These are phyloP conservation scores for Entamoeba histolytica DNA, from an alignment of 208 protist species.

Conservation along the genomic window DNA sequence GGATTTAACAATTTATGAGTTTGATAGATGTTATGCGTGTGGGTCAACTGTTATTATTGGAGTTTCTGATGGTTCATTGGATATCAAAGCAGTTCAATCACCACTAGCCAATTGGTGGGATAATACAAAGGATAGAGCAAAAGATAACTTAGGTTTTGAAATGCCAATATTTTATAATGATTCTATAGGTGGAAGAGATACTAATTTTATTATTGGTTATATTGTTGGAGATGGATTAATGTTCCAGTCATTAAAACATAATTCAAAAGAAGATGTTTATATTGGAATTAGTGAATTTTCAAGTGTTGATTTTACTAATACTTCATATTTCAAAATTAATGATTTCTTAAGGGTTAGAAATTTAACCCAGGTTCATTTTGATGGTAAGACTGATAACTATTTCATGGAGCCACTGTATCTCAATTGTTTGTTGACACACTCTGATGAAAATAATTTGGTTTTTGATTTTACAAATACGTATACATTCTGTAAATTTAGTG, in stretches of 20 bases:
- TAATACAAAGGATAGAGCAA: background rate
- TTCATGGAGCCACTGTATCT: background rate
- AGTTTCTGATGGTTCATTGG: background rate
- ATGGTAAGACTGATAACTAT: background rate
- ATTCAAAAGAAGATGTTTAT: background rate
- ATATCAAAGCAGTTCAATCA: background rate
- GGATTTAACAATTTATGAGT: background rate
- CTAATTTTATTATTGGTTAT: background rate
- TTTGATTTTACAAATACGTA: background rate
- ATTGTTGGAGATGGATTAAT: background rate
- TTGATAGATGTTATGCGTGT: background rate
- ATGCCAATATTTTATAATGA: background rate
- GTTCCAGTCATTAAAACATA: background rate
- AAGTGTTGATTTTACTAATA: background rate
- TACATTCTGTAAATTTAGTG: background rate
- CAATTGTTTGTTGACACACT: background rate
- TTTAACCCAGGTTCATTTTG: background rate
- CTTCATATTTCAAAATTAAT: background rate
- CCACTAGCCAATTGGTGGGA: background rate
- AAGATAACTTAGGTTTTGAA: background rate
- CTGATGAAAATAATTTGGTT: background rate
- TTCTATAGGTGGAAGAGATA: background rate
- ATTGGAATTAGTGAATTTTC: background rate
- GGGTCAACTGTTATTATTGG: background rate
- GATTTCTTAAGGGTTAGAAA: background rate